phyloP scores from a whole-genome alignment of 2,329 filamentous ascomycete species.

The Leptographium radiaticola region DNA sequence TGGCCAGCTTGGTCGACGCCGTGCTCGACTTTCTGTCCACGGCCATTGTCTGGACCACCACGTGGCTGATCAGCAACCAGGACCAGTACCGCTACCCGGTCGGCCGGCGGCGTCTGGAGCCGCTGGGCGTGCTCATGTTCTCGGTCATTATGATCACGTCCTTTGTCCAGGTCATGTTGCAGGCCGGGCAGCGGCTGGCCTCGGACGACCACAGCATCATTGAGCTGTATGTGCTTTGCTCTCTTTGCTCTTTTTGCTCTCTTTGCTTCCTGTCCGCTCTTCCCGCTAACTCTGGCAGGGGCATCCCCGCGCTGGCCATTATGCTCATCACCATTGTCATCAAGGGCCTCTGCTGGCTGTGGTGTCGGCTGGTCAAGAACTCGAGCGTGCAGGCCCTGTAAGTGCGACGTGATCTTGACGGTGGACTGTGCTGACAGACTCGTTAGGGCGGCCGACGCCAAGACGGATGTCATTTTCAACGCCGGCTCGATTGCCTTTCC shows the following conservation, averaged over 20 bases:
- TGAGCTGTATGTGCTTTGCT: conserved; percentile 34
- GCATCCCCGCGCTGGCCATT: conserved; percentile 59
- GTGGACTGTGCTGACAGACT: not conserved
- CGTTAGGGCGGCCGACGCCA: conserved; percentile 17
- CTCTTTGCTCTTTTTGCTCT: not conserved
- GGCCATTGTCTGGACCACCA: conserved; percentile 69
- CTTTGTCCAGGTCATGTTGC: conserved; percentile 63
- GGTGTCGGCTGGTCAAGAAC: conserved; percentile 77
- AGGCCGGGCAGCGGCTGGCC: conserved; percentile 53
- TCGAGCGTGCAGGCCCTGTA: conserved; percentile 70
- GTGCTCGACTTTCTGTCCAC: conserved; percentile 71
- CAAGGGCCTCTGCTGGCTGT: conserved; percentile 73
- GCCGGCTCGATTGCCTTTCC: conserved; percentile 80
- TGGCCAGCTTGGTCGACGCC: conserved; percentile 68
- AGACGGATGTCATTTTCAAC: conserved; percentile 69
- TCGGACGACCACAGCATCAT: conserved; percentile 53
- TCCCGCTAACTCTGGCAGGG: conserved; percentile 17
- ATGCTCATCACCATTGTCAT: conserved; percentile 73
- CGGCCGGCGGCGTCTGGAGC: conserved; percentile 64
- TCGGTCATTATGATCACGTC: conserved; percentile 78
- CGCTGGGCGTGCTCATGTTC: conserved; percentile 69
- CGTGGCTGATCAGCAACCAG: conserved; percentile 57
- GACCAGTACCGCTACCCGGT: conserved; percentile 68
- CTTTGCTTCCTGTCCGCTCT: not conserved
- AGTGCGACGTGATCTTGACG: conserved; percentile 11